phyloP scores from a whole-genome alignment of 148 eudicot species.

The Amaranthus palmeri region DNA sequence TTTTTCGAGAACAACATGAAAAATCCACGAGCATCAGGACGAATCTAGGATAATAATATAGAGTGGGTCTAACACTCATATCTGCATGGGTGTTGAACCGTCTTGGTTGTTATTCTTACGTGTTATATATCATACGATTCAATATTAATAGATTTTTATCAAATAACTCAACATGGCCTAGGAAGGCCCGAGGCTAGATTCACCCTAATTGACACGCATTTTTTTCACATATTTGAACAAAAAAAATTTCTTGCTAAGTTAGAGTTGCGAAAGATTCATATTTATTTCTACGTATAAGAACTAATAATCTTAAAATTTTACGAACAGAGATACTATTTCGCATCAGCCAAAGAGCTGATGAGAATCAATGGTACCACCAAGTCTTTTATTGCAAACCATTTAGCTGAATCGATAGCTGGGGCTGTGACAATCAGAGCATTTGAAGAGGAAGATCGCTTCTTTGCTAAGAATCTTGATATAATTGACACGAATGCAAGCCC shows the following conservation, averaged over 20 bases:
- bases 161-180: neutral
- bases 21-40: too few species aligned
- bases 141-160: neutral
- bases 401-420: constrained; percentile 83
- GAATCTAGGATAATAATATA: too few species aligned
- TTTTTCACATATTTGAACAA: too few species aligned
- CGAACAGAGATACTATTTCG: constrained; percentile 65
- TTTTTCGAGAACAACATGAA: too few species aligned
- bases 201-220: too few species aligned
- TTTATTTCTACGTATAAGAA: neutral
- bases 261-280: too few species aligned
- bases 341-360: constrained; percentile 85
- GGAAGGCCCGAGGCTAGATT: too few species aligned
- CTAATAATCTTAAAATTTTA: constrained; percentile 1
- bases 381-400: constrained; percentile 81
- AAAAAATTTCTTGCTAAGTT: too few species aligned
- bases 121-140: too few species aligned
- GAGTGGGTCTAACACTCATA: too few species aligned
- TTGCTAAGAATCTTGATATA: constrained; percentile 64
- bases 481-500: constrained; percentile 81
- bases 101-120: too few species aligned
- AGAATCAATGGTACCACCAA: constrained; percentile 91
- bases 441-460: constrained; percentile 78
- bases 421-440: constrained; percentile 83
- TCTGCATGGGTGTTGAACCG: too few species aligned